Percentiles rank a stretch among this genome's conserved stretches.
Evolutionary conservation across 148 eudicot genomes (phyloP).

Genomic region (Beta vulgaris): DNA sequence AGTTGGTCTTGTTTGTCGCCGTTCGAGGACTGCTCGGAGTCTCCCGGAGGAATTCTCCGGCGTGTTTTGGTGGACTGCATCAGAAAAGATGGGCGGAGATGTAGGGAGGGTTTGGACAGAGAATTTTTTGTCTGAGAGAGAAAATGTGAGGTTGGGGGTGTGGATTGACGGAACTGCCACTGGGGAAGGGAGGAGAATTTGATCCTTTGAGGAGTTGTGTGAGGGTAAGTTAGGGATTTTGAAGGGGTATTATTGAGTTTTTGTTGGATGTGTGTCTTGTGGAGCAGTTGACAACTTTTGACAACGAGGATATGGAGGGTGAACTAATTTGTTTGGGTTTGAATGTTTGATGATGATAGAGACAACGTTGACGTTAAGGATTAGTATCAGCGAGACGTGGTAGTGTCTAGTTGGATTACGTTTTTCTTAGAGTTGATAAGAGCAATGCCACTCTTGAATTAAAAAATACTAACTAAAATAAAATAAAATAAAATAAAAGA

Average conservation of each 20-base stretch:
- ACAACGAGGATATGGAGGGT: slow-evolving; percentile 20
- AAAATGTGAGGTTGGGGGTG: neutral
- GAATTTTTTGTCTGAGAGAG: neutral
- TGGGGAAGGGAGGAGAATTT: neutral
- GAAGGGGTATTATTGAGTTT: no score
- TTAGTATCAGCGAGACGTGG: no score
- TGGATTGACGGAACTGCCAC: slow-evolving; percentile 20
- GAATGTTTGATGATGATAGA: neutral
- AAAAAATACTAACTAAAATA: no score
- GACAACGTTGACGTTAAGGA: slow-evolving; percentile 14
- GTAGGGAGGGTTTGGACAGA: slow-evolving; percentile 12
- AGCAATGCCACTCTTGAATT: no score
- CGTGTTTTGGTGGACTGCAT: slow-evolving; percentile 61
- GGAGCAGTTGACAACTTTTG: slow-evolving; percentile 4
- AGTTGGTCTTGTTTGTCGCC: slow-evolving; percentile 73
- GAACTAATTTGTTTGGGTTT: no score
- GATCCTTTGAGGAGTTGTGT: neutral
- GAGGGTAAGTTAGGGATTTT: slow-evolving; percentile 9
- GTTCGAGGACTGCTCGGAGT: slow-evolving; percentile 29
- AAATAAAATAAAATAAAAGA: no score
- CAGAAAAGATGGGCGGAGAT: slow-evolving; percentile 6
- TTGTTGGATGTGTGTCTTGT: neutral
- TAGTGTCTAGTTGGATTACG: no score
- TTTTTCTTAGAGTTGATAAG: no score
- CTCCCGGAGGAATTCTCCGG: slow-evolving; percentile 50